These are phyloP conservation scores for Lachnellula occidentalis DNA, from an alignment of 2,329 filamentous ascomycete species.

Conservation along the genomic window DNA sequence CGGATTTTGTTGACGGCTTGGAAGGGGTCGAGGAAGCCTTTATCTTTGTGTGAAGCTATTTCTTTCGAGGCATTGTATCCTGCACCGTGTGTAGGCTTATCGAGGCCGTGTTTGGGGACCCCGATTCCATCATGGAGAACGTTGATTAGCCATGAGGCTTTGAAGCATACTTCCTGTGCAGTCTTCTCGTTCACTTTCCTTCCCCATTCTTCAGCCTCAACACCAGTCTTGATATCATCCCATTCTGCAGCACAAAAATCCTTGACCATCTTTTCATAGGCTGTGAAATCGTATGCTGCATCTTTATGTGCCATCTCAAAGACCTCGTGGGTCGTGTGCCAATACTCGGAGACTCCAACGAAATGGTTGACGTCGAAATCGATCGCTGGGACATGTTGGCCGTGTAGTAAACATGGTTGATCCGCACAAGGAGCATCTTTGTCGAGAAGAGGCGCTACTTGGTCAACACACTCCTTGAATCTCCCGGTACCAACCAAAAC, in stretches of 20 bases:
- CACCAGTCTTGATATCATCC: conserved; percentile 63
- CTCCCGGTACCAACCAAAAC: conserved; percentile 75
- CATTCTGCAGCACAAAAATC: conserved; percentile 84
- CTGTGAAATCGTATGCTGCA: conserved; percentile 81
- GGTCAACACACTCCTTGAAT: conserved; percentile 77
- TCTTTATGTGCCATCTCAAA: conserved; percentile 72
- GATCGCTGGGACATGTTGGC: conserved; percentile 87
- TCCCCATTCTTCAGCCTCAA: conserved; percentile 64
- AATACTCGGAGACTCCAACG: conserved; percentile 95
- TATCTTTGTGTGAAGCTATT: conserved; percentile 61
- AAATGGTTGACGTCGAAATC: conserved; percentile 98
- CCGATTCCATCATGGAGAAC: conserved; percentile 95
- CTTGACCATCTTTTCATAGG: conserved; percentile 79
- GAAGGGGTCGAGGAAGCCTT: conserved; percentile 78
- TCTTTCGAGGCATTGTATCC: conserved; percentile 68
- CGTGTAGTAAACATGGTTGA: conserved; percentile 81
- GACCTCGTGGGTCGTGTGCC: conserved; percentile 95
- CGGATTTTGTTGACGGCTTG: conserved; percentile 90
- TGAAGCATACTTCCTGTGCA: conserved; percentile 89
- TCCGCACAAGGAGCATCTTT: conserved; percentile 83
- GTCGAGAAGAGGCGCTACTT: conserved; percentile 79
- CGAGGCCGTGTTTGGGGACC: conserved; percentile 65
- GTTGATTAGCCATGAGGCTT: conserved; percentile 96
- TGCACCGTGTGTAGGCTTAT: conserved; percentile 28
- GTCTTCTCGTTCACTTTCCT: conserved; percentile 68